phyloP scores from a whole-genome alignment of 192 early-diverging fungal genomes.

The Backusella liffmaniae region DNA sequence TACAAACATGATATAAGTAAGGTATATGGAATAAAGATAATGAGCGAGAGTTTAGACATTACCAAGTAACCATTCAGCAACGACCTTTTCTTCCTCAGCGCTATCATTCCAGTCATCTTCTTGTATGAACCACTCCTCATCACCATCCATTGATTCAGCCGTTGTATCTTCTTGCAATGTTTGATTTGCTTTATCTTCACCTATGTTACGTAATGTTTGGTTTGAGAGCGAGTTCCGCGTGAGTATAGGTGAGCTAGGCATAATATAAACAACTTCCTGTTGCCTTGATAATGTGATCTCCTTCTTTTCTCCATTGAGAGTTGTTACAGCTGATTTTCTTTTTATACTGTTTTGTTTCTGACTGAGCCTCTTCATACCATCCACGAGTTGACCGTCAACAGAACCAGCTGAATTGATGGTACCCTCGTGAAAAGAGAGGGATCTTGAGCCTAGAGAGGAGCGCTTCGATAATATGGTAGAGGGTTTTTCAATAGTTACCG shows the following conservation, averaged over 20 bases:
- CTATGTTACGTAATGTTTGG: background rate
- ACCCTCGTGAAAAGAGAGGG: background rate
- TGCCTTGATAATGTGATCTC: background rate
- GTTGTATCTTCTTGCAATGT: background rate
- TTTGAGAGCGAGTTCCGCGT: background rate
- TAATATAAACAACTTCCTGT: background rate
- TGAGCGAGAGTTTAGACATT: background rate
- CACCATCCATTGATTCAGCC: background rate
- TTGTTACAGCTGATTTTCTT: background rate
- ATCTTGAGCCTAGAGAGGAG: constrained; percentile 16
- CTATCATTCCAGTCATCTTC: constrained; percentile 13
- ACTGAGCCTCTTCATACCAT: background rate
- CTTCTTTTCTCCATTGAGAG: background rate
- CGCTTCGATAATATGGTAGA: constrained; percentile 30
- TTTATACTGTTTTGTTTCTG: background rate
- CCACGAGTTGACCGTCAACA: background rate
- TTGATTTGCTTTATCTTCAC: background rate
- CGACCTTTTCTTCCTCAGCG: background rate
- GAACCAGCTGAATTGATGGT: constrained; percentile 1
- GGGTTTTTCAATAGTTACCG: constrained; percentile 11
- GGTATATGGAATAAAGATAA: background rate
- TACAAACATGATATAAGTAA: background rate
- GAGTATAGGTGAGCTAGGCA: background rate
- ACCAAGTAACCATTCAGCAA: constrained; percentile 19
- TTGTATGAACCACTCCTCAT: constrained; percentile 18